Evolutionary conservation across 2,329 filamentous ascomycete genomes (phyloP), one percentile per base, ranked within the genome.

Genomic region (Paracamarosporium sp.): DNA sequence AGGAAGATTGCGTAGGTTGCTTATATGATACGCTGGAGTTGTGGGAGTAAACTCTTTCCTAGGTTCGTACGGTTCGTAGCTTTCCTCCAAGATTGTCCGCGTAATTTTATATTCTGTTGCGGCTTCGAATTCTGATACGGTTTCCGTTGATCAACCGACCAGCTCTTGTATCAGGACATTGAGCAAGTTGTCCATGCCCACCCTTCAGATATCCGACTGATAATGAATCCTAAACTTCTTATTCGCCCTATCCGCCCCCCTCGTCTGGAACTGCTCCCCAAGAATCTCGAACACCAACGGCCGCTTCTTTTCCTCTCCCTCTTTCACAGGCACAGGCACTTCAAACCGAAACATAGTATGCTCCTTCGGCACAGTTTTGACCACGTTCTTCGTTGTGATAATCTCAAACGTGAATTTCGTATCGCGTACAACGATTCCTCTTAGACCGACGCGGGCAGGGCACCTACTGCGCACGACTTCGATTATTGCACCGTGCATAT

Each of bases 181-280:
- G 31, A 5, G 31, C n/a, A 11, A 11, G 6, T 47, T 35, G 9
- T 20, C 22, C 7, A 25, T 15, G 8, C 22, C 31, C 20, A 13
- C 20, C 20, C 15, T 20, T 38, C 81, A 96, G 13, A 96, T 76
- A 63, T 91, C 88, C 47, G 88, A 84, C 61, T 93, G 81, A 69
- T 91, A 92, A 73, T 94, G 93, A 72, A 86, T 83, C 78, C 95
- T 97, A 78, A 96, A 96, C 79, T 97, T 98, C 79, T 88, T 92
- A 68, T 90, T 96, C 47, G 93, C 92, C 22, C 95, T 83, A 73
- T 98, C 94, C 15, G 90, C 88, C 2, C 94, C 88, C 11, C 93
- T 85, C 64, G 89, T 87, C 82, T 92, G 87, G 70, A 98, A 93
- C 72, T 96, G 92, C 67, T 92, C 90, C 2, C 95, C 95, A 62